Percentiles rank a stretch among this genome's conserved stretches.
These are phyloP conservation scores for Lolium multiflorum DNA, from an alignment of 176 grass and related monocot species.

Conservation along the genomic window DNA sequence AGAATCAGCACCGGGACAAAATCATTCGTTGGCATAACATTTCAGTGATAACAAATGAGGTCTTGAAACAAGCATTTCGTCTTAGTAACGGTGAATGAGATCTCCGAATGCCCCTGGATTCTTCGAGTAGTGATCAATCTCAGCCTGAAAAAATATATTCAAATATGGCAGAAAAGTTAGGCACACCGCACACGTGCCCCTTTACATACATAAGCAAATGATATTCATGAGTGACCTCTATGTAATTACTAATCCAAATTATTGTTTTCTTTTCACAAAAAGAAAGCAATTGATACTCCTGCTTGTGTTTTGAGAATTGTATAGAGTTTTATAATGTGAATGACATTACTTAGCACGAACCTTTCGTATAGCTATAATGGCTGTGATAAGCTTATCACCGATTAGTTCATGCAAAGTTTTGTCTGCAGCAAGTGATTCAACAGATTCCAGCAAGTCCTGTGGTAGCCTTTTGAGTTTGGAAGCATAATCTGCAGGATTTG, in stretches of 20 bases:
- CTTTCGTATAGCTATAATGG: conserved; percentile 75
- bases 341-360: conserved; percentile 35
- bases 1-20: not conserved
- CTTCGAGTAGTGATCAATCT: conserved; percentile 69
- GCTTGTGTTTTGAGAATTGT: not conserved
- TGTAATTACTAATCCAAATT: conserved; percentile 1
- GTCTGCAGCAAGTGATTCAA: conserved; percentile 72
- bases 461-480: conserved; percentile 81
- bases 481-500: conserved; percentile 74
- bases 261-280: not conserved
- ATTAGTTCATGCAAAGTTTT: conserved; percentile 71
- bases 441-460: conserved; percentile 75
- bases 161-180: not conserved
- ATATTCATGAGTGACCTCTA: not conserved
- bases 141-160: conserved; percentile 55
- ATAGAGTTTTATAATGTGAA: not conserved
- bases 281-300: not conserved
- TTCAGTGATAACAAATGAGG: not conserved
- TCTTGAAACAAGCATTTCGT: not conserved
- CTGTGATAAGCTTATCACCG: conserved; percentile 78
- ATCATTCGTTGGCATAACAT: not conserved
- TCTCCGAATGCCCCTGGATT: conserved; percentile 64
- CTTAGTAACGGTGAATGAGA: conserved; percentile 85
- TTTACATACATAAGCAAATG: not conserved
- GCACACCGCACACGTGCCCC: not conserved